Base-by-base conservation (phyloP, 2,329 filamentous ascomycete species). In the Fusarium sp. region DNA sequence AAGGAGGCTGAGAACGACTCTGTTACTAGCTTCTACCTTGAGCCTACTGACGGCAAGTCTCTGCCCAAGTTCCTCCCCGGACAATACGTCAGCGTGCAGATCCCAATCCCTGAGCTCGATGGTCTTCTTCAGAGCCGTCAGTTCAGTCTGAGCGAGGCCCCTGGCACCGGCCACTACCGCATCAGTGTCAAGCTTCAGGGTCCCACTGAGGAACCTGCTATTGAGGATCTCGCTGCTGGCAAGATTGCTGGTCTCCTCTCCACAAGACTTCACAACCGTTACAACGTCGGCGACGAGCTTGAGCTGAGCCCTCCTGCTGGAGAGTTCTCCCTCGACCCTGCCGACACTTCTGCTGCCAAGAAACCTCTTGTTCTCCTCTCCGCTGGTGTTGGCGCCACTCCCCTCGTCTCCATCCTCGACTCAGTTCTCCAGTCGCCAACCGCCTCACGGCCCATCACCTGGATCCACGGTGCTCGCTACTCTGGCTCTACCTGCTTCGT, bases 111-210 rank as follows among this genome's bases (percentile, higher is more conserved):
- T 1, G 84, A 86, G 53, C 85, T 92, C 28, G 76, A 74, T 22
- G 87, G 88, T n/a, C 86, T 91, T 73, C 82, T 86, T 65, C 93
- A 95, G 81, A 89, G 90, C 64, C 84, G 93, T 61, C 93, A 95
- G 83, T 95, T 94, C 84, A 93, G 90, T 51, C 85, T 95, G 62
- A 92, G 89, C 77, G 90, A 93, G 75, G 85, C 83, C 6, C 85
- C 86, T 8, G 84, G 86, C 53, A 86, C 86, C 13, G 83, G 84
- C 22, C 87, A 90, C 81, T 93, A 93, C 82, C 89, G 93, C 61
- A 90, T 95, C 82, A 92, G 89, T 73, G 90, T 95, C 69, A 95
- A 95, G 86, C 88, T 85, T 64, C 92, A 89, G 71, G 90, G 87
- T 39, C 78, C 78, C 6, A 54, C 78, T 20, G 76, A 78, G 36